Evolutionary conservation across 331 rosid species (phyloP), one percentile per base, ranked within the genome.

Genomic region (Rosa hybrid): DNA sequence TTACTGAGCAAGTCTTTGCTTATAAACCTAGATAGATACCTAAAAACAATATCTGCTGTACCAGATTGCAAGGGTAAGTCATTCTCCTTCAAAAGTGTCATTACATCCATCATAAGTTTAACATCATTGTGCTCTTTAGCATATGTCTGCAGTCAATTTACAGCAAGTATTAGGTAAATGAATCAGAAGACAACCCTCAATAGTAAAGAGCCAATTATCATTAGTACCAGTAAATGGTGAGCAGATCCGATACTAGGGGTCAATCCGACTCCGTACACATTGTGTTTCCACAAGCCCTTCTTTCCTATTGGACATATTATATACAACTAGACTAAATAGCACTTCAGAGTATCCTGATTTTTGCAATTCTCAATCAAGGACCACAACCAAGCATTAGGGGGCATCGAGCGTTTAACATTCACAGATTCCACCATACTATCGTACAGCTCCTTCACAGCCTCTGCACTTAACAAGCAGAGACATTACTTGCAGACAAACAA

Each of bases 331-430:
- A 56, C 42, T 30, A 9, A 38, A 45, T 41, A 2, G 38, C 42
- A 46, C 76, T 57, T 25, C 34, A 6, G 11, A 64, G 39, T 27
- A 65, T 79, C 90, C 1, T 83, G 83, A 73, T 79, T 92, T 89
- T 86, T 84, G 76, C 99, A 91, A 86, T 85, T 89, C 59, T 87
- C 87, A 78, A 91, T 86, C 94, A 93, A 80, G 11, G 96, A 90
- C 99, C 99, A 93, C 76, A 89, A 48, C 96, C 96, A 96, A 84
- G 99, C 96, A 84, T 96, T 96, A 3, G 99, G 99, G 2, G 97
- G 89, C 99, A 93, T 93, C 4, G 97, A 80, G 82, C 89, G 84
- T 81, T 91, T 86, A 27, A 85, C 87, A 8, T 78, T 87, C 30
- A 91, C 96, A 68, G 98, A 96, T 13, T 91, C 81, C 38, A 91